These are phyloP conservation scores for Opeltia flavorubescens DNA, from an alignment of 495 filamentous ascomycete species.

Conservation along the genomic window DNA sequence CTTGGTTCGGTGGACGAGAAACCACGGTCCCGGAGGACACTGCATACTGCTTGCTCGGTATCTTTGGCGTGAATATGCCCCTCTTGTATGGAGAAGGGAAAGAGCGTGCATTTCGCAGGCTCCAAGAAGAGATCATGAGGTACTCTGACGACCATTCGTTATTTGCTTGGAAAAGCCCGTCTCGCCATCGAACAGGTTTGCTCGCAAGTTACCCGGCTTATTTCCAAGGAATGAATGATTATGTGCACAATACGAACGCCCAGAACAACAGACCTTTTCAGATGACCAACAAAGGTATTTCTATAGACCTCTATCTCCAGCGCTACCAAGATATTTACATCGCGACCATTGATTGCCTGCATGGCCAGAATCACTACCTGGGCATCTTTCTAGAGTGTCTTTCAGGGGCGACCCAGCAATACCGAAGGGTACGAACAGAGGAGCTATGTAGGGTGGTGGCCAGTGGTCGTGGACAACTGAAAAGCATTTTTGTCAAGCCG, in stretches of 20 bases:
- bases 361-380: too few species aligned
- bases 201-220: neutral
- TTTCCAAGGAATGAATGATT: neutral
- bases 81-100: constrained; percentile 16
- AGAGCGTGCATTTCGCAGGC: constrained; percentile 11
- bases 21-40: constrained; percentile 2
- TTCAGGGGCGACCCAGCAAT: too few species aligned
- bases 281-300: constrained; percentile 3
- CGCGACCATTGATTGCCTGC: too few species aligned
- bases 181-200: neutral
- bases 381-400: too few species aligned
- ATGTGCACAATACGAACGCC: neutral
- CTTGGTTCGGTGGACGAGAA: neutral
- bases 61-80: constrained; percentile 13
- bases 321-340: too few species aligned
- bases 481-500: too few species aligned
- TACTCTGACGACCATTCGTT: constrained; percentile 11
- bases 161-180: neutral
- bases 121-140: constrained; percentile 21
- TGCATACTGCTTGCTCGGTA: constrained; percentile 9
- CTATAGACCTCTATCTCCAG: neutral
- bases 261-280: neutral
- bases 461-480: too few species aligned
- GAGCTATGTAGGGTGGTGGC: too few species aligned
- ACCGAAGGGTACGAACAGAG: too few species aligned